phyloP scores from a whole-genome alignment of 1,139 yeast species.

The Eremothecium gossypii region DNA sequence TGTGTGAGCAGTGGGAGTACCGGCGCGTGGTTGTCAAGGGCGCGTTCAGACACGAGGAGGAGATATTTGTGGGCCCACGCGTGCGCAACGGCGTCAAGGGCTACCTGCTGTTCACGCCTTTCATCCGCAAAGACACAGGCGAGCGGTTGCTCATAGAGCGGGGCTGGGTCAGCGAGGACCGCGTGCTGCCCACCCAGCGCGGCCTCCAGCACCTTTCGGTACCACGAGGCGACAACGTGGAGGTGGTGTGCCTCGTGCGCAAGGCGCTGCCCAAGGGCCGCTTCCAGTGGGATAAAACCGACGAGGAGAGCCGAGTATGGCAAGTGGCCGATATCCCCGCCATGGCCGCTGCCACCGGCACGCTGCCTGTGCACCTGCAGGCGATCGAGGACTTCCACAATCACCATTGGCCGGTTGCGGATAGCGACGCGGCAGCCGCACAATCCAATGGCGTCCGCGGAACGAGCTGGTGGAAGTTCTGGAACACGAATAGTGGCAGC shows the following conservation, averaged over 20 bases:
- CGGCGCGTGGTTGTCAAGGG: constrained; percentile 70
- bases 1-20: constrained; percentile 62
- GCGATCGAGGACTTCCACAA: constrained; percentile 59
- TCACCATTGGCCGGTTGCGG: constrained; percentile 30
- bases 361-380: constrained; percentile 71
- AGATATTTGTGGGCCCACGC: constrained; percentile 88
- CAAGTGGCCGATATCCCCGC: constrained; percentile 69
- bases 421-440: constrained; percentile 5
- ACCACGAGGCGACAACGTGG: constrained; percentile 62
- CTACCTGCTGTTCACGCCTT: constrained; percentile 72
- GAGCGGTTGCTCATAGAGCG: constrained; percentile 69
- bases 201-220: constrained; percentile 54
- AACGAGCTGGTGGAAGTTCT: constrained; percentile 31
- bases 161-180: constrained; percentile 83
- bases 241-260: constrained; percentile 64
- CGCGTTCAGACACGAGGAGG: constrained; percentile 72
- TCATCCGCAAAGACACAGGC: constrained; percentile 66
- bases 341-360: constrained; percentile 53
- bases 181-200: constrained; percentile 57
- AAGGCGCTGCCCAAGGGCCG: constrained; percentile 60
- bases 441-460: constrained; percentile 11
- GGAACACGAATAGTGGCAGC: constrained; percentile 16
- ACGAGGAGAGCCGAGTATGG: constrained; percentile 50
- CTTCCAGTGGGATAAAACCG: constrained; percentile 71
- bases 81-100: constrained; percentile 69